Percentiles rank a stretch among this genome's conserved stretches.
Conservation (phyloP, 441 rosid species). For the Gossypium laxum region DNA sequence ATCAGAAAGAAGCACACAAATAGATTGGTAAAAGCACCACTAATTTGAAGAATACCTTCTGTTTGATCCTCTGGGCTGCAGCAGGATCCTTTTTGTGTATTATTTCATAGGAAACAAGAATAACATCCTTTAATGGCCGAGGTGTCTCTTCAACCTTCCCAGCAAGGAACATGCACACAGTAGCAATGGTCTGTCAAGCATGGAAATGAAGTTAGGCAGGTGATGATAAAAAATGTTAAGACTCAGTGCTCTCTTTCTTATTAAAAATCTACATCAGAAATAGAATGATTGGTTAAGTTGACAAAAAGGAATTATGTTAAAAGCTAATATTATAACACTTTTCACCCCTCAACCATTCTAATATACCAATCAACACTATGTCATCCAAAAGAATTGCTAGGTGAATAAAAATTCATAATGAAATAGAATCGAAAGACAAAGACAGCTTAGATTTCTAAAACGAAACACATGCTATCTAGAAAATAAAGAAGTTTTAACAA, state of each 20-base stretch:
- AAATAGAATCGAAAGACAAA: background rate
- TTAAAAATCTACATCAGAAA: background rate
- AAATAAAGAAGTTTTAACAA: background rate
- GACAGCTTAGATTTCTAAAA: background rate
- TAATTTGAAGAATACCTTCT: conserved; percentile 50
- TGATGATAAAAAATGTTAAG: too few species aligned
- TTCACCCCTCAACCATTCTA: background rate
- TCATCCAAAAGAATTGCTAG: background rate
- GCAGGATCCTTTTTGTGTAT: conserved; percentile 59
- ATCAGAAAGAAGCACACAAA: conserved; percentile 19
- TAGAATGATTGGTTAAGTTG: background rate
- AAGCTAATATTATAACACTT: background rate
- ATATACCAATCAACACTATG: background rate
- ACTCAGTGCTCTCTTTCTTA: too few species aligned
- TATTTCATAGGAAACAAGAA: conserved; percentile 56
- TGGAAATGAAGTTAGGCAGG: conserved; percentile 12
- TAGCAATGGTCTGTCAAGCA: conserved; percentile 44
- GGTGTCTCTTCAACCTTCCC: conserved; percentile 70
- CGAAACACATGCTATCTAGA: background rate
- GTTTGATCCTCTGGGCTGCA: conserved; percentile 54
- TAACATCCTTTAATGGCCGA: conserved; percentile 55
- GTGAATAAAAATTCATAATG: background rate
- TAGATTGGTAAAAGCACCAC: conserved; percentile 12
- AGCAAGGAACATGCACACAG: conserved; percentile 62
- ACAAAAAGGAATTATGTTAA: too few species aligned